Percentiles rank a stretch among this genome's conserved stretches.
These are phyloP conservation scores for Thielaviopsis euricoi DNA, from an alignment of 2,329 filamentous ascomycete genomes.

Conservation along the genomic window DNA sequence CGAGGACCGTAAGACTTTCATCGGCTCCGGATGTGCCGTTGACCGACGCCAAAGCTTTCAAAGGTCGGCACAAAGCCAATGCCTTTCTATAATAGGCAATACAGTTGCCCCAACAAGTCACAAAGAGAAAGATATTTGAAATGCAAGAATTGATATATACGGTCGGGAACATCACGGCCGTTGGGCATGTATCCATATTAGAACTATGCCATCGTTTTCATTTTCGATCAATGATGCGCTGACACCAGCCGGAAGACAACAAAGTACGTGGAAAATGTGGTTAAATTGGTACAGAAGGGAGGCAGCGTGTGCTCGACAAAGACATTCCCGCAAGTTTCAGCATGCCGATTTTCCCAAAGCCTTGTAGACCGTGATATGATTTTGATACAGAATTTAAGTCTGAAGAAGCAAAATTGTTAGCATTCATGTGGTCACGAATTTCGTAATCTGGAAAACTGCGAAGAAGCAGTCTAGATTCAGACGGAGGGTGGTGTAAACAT, in stretches of 20 bases:
- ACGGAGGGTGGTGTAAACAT: slow-evolving; percentile 23
- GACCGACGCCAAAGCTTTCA: not conserved
- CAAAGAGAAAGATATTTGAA: not conserved
- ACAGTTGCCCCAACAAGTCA: not conserved
- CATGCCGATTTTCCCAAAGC: slow-evolving; percentile 12
- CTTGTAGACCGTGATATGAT: slow-evolving; percentile 12
- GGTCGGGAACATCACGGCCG: slow-evolving; percentile 4
- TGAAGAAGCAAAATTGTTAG: not conserved
- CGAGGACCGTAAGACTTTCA: not conserved
- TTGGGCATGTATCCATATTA: slow-evolving; percentile 3
- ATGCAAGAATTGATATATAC: not conserved
- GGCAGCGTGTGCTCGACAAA: slow-evolving; percentile 11
- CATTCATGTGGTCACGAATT: not conserved
- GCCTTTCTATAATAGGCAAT: not conserved
- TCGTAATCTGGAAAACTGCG: not conserved
- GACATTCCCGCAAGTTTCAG: slow-evolving; percentile 12
- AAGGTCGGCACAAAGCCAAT: not conserved
- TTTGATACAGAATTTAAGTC: slow-evolving; percentile 13
- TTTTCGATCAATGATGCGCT: slow-evolving; percentile 3
- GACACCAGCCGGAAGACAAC: slow-evolving; percentile 2
- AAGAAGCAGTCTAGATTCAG: not conserved
- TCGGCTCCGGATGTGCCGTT: not conserved
- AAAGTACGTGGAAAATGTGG: slow-evolving; percentile 12
- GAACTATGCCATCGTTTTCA: slow-evolving; percentile 8
- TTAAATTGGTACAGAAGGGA: slow-evolving; percentile 13